phyloP scores from a whole-genome alignment of 1,284 basidiomycete species.

The Cystobasidiaceae sp. region DNA sequence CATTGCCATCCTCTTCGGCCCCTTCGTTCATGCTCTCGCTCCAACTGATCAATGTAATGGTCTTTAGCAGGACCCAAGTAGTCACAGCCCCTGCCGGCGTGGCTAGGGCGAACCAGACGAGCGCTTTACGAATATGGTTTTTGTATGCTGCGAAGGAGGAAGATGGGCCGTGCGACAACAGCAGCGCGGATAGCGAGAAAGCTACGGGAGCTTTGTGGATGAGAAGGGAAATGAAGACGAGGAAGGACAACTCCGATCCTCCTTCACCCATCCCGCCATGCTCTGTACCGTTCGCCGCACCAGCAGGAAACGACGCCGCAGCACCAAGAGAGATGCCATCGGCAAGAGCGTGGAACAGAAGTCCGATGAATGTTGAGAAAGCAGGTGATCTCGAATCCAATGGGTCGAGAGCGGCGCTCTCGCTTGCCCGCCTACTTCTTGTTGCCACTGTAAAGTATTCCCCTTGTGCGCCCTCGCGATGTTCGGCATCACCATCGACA shows the following conservation, averaged over 20 bases:
- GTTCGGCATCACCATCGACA: background rate
- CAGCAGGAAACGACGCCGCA: constrained; percentile 42
- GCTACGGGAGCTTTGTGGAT: constrained; percentile 31
- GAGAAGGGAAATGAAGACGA: constrained; percentile 27
- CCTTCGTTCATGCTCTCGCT: constrained; percentile 28
- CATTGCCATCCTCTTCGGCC: constrained; percentile 23
- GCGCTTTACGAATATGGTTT: constrained; percentile 7
- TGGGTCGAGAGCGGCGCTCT: background rate
- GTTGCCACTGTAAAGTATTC: constrained; percentile 24
- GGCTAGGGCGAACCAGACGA: constrained; percentile 23
- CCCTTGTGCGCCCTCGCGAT: background rate
- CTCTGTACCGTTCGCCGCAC: background rate
- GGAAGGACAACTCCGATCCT: constrained; percentile 11
- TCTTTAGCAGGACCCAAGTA: constrained; percentile 21
- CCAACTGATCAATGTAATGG: constrained; percentile 20
- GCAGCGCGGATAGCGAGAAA: constrained; percentile 26
- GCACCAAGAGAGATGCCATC: constrained; percentile 87
- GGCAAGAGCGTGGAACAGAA: constrained; percentile 77
- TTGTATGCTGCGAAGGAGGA: constrained; percentile 10
- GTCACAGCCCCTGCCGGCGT: constrained; percentile 25
- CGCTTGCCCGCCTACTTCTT: background rate
- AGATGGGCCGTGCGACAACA: constrained; percentile 22
- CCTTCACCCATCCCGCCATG: background rate
- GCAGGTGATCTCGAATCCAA: constrained; percentile 37
- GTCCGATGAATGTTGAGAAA: constrained; percentile 71